phyloP scores from a whole-genome alignment of 2,329 filamentous ascomycete genomes.

The Tolypocladium nubicola region DNA sequence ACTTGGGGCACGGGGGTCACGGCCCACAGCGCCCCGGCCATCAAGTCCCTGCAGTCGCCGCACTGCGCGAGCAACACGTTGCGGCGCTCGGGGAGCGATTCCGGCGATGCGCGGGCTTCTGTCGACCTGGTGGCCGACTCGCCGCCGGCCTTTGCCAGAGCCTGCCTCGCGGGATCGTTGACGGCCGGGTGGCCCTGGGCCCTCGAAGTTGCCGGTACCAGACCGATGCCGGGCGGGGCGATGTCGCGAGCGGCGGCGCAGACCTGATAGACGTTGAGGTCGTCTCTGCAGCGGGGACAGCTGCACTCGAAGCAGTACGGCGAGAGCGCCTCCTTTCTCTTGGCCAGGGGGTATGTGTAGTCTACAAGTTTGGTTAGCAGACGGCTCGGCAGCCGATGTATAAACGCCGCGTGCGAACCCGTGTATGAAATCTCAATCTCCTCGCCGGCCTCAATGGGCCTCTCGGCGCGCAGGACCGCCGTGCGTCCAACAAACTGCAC shows the following conservation, averaged over 20 bases:
- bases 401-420: constrained; percentile 27
- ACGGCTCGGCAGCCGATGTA: not conserved
- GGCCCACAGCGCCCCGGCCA: constrained; percentile 29
- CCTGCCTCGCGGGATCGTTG: constrained; percentile 7
- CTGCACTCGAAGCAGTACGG: constrained; percentile 42
- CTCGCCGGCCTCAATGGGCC: constrained; percentile 36
- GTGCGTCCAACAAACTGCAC: constrained; percentile 43
- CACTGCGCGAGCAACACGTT: constrained; percentile 11
- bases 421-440: constrained; percentile 54
- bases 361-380: constrained; percentile 22
- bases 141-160: constrained; percentile 7
- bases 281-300: constrained; percentile 37
- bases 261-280: constrained; percentile 45
- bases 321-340: constrained; percentile 30
- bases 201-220: constrained; percentile 28
- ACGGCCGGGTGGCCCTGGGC: constrained; percentile 16
- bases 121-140: constrained; percentile 17
- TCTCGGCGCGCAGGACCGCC: constrained; percentile 39
- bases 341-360: constrained; percentile 31
- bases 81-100: constrained; percentile 16
- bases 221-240: constrained; percentile 32
- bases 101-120: constrained; percentile 11
- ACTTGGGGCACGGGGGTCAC: constrained; percentile 36
- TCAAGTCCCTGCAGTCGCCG: constrained; percentile 12
- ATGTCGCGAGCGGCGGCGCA: constrained; percentile 29